Base-by-base conservation (phyloP, 192 early-diverging fungal genomes). In the Neocallimastix lanati region DNA sequence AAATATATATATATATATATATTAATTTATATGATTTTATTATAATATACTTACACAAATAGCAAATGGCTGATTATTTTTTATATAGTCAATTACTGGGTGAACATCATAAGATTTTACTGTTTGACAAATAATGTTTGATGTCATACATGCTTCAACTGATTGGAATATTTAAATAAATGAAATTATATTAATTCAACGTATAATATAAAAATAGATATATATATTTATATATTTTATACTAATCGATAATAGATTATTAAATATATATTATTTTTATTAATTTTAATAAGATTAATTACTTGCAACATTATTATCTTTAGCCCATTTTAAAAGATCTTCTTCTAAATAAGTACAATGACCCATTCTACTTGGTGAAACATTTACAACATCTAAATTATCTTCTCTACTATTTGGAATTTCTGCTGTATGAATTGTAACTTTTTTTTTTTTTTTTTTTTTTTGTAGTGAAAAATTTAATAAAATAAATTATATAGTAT, bases 81-180 rank as follows among this genome's bases (percentile, higher is more conserved):
- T 38, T 16, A 87, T 78, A n/a, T 84, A 82, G 2, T 87, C 88
- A 50, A 80, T 81, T 30, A 91, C 12, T 81, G 89, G 89, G 82
- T 92, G 91, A 21, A 83, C 82, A 76, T 86, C 85, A 81, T 88
- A 87, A 28, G 79, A 81, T 0, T 80, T 18, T 0, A 88, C 87
- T 0, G 90, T 90, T 78, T 88, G 86, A 76, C 88, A 83, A 4
- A 90, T 76, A 11, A 92, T 80, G 77, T 92, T 92, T 18, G 90
- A 90, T 25, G 91, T 91, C 84, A 91, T 84, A 79, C 91, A 92
- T 4, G 89, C 82, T 80, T 92, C 91, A 25, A 92, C 80, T 13
- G 89, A 86, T 33, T 6, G 30, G 11, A 6, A 33, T 33, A n/a
- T n/a, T n/a, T n/a, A n/a, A n/a, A n/a, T n/a, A n/a, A n/a, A n/a